phyloP scores from a whole-genome alignment of 306 rosid species.

The Quercus gilva region DNA sequence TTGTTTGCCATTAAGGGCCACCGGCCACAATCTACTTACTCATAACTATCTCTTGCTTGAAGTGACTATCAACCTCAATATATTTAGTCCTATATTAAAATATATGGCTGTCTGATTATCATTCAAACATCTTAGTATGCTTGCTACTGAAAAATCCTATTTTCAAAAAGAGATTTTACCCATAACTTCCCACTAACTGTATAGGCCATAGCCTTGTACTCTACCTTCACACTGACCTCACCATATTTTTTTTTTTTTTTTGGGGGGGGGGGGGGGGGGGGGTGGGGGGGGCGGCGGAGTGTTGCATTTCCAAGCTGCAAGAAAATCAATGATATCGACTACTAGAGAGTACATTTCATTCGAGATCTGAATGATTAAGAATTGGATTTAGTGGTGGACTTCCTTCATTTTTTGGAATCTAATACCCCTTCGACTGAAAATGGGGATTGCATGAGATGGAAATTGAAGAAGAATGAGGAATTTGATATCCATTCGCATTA shows the following conservation, averaged over 20 bases:
- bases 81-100: background rate
- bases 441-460: too few species aligned
- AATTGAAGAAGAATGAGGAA: too few species aligned
- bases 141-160: background rate
- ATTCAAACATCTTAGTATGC: background rate
- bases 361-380: too few species aligned
- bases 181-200: background rate
- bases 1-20: background rate
- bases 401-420: too few species aligned
- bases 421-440: too few species aligned
- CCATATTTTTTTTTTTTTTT: background rate
- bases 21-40: background rate
- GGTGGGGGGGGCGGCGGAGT: rapidly evolving
- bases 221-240: background rate
- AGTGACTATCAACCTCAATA: background rate
- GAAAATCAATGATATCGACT: background rate
- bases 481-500: too few species aligned
- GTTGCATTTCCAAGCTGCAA: background rate
- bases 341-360: too few species aligned
- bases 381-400: too few species aligned
- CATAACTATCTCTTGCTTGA: background rate
- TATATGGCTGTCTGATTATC: background rate
- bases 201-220: background rate
- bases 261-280: rapidly evolving
- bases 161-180: background rate